Percentiles rank a stretch among this genome's conserved stretches.
phyloP scores from a whole-genome alignment of 1,284 basidiomycete species.

The Ustilago nuda region DNA sequence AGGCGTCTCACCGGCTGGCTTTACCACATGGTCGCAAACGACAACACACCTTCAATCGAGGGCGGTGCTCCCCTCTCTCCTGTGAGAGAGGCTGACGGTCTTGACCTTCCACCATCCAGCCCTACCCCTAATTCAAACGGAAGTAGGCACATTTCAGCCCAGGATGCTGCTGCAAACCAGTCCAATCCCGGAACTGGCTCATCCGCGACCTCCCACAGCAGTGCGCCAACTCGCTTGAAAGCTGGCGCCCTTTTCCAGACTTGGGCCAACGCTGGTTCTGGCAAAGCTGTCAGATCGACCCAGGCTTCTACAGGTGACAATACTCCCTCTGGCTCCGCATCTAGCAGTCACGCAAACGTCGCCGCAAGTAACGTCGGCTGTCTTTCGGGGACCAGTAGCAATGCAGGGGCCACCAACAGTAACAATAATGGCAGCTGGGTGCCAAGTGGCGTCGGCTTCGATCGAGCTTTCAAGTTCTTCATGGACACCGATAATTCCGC shows the following conservation, averaged over 20 bases:
- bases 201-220: not conserved
- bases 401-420: not conserved
- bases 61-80: conserved; percentile 25
- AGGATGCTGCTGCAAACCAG: not conserved
- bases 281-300: conserved; percentile 9
- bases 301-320: conserved; percentile 12
- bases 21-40: conserved; percentile 54
- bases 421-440: conserved; percentile 27
- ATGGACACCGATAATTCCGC: conserved; percentile 42
- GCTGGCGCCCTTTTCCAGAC: conserved; percentile 36
- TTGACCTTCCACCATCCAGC: conserved; percentile 16
- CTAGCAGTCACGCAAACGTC: conserved; percentile 3
- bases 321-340: conserved; percentile 5
- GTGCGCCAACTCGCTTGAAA: conserved; percentile 14
- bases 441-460: conserved; percentile 46
- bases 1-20: conserved; percentile 61
- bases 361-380: not conserved
- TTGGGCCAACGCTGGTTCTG: conserved; percentile 15
- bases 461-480: conserved; percentile 63
- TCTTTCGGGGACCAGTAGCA: not conserved
- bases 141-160: not conserved
- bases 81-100: conserved; percentile 32
- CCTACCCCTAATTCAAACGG: conserved; percentile 8
- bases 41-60: conserved; percentile 25
- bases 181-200: conserved; percentile 1